phyloP scores from a whole-genome alignment of 306 rosid genomes.

The Ochetophila trinervis region DNA sequence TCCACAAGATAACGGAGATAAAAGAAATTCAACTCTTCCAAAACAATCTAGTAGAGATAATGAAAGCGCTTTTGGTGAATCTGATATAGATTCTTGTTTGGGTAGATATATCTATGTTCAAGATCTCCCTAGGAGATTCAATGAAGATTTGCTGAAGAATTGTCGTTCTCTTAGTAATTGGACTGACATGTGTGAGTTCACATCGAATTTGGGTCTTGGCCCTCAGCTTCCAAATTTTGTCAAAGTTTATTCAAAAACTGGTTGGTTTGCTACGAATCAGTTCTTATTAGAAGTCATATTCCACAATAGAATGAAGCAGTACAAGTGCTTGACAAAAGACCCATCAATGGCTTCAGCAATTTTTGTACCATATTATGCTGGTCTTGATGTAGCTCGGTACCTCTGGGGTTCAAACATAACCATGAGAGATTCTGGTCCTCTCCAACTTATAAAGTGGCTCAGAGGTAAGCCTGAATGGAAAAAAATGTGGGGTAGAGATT shows the following conservation, averaged over 20 bases:
- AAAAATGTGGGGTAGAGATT: conserved; percentile 46
- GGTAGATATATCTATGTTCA: conserved; percentile 40
- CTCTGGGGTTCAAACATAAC: conserved; percentile 36
- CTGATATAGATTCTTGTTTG: conserved; percentile 17
- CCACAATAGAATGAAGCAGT: conserved; percentile 39
- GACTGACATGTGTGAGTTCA: conserved; percentile 38
- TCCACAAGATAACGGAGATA: too few relatives aligned
- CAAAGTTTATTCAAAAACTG: conserved; percentile 22
- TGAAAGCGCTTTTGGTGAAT: background rate
- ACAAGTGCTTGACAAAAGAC: conserved; percentile 42
- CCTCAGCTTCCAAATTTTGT: conserved; percentile 21
- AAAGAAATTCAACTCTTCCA: too few relatives aligned
- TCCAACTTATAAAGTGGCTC: conserved; percentile 34
- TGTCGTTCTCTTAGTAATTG: conserved; percentile 34
- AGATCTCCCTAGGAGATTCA: conserved; percentile 35
- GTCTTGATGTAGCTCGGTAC: conserved; percentile 43
- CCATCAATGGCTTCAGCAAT: conserved; percentile 39
- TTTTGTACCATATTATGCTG: conserved; percentile 43
- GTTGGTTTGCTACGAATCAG: conserved; percentile 47
- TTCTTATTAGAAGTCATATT: conserved; percentile 47
- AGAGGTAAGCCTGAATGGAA: conserved; percentile 40
- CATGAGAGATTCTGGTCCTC: conserved; percentile 28
- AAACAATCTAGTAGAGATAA: background rate
- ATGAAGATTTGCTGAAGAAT: conserved; percentile 27
- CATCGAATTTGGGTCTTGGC: conserved; percentile 39